Conservation (phyloP, 345 rosid genomes). For the Sisymbrium irio region DNA sequence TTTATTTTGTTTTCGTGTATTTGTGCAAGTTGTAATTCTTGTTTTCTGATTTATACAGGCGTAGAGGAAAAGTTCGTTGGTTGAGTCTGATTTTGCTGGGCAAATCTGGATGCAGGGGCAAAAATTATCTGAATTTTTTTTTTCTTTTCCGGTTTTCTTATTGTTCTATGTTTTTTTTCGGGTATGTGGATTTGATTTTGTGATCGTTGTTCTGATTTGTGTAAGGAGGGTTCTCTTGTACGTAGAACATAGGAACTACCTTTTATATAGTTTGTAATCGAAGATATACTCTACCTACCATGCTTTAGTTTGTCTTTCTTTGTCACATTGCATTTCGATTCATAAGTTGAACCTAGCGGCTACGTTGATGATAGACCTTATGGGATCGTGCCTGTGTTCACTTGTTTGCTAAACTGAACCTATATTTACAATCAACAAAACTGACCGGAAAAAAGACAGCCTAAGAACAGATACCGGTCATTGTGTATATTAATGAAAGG, state of each 20-base stretch:
- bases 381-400: not conserved
- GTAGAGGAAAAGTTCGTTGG: not conserved
- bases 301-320: not conserved
- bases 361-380: not conserved
- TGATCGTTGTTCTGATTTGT: constrained; percentile 3
- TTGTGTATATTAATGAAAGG: not conserved
- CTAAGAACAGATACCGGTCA: too few relatives aligned
- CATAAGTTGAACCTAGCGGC: not conserved
- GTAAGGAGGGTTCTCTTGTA: constrained; percentile 5
- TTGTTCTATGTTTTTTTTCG: not conserved
- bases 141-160: not conserved
- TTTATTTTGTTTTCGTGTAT: not conserved
- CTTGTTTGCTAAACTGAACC: too few relatives aligned
- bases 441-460: too few relatives aligned
- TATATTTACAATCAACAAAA: too few relatives aligned
- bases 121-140: constrained; percentile 11
- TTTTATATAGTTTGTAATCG: not conserved
- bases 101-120: constrained; percentile 13
- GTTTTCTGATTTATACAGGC: not conserved
- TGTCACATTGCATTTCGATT: not conserved
- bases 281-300: not conserved
- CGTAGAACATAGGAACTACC: constrained; percentile 10
- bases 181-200: constrained; percentile 1
- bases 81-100: constrained; percentile 13
- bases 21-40: not conserved